phyloP scores from a whole-genome alignment of 176 grass and related monocot genomes.

The Aegilops umbellulata region DNA sequence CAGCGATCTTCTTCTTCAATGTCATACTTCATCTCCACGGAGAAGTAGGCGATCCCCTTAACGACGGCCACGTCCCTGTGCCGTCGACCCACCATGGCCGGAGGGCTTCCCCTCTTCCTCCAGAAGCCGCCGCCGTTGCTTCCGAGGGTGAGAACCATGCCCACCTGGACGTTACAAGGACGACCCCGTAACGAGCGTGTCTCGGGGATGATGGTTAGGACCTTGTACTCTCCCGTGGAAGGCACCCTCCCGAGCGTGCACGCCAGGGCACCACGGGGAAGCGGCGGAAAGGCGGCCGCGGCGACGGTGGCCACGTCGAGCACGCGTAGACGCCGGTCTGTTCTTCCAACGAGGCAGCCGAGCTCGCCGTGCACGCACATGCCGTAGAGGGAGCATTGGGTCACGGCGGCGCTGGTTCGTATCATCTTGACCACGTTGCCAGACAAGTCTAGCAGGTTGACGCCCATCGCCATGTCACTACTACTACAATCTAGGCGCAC shows the following conservation, averaged over 20 bases:
- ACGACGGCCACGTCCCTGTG: too few species aligned
- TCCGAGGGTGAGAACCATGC: too few species aligned
- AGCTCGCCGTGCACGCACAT: background rate
- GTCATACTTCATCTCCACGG: too few species aligned
- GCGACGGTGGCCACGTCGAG: background rate
- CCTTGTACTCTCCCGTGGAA: background rate
- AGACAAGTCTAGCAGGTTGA: background rate
- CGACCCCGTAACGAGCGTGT: background rate
- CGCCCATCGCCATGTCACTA: background rate
- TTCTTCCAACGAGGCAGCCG: background rate
- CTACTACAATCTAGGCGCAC: background rate
- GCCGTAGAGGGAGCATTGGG: background rate
- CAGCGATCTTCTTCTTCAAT: too few species aligned
- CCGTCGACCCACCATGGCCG: too few species aligned
- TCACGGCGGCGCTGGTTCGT: background rate
- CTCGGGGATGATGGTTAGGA: background rate
- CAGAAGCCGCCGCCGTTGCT: too few species aligned
- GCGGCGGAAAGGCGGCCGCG: background rate
- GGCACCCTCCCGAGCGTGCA: background rate
- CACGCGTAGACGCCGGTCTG: background rate
- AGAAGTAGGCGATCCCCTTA: too few species aligned
- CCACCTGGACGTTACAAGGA: too few species aligned
- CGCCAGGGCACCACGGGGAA: background rate
- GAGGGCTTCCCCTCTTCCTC: too few species aligned
- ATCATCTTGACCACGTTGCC: constrained; percentile 7